Evolutionary conservation across 2,329 filamentous ascomycete species (phyloP), one percentile per base, ranked within the genome.

Genomic region (Claviceps quebecensis): DNA sequence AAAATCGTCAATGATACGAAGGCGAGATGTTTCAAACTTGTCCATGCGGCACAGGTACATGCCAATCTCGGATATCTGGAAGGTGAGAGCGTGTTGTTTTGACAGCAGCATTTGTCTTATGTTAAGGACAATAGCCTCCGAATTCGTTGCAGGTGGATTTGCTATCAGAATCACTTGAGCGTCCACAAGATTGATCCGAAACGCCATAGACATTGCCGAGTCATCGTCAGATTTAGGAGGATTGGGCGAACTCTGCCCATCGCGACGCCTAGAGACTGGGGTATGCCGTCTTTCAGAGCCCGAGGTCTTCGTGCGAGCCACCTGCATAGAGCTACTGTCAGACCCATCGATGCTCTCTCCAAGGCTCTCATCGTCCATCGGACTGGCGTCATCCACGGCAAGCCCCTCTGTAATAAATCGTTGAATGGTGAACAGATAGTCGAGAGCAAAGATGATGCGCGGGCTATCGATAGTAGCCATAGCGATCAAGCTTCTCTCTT

Each of bases 1-100:
- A 65, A 98, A 98, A 66, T 98, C 90, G 63, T 99, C 94, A 36
- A 99, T 79, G 55, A 99, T 95, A 17, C 93, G 83, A 46, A 98
- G 75, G 39, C 88, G 81, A 41, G 84, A 90, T 3, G 86, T 89
- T 58, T 98, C 91, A 59, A 97, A 97, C 56, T 83, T 87, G 66
- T 99, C 94, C 93, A 99, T 98, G 13, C 93, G 86, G 63, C 94
- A 98, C 36, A 98, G 69, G 65, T 96, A 99, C 93, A 99, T 98
- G 59, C 93, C 93, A 50, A 97, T 80, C 62, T 97, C 84, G 7
- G 88, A 90, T 2, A 98, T 81, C 63, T 98, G 91, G 62, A 99
- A 77, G 1, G 93, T 96, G 58, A 94, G 77, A 8, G 91, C 87
- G 69, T 97, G 88, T 65, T 98, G 94, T 60, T 95, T 86, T 2